phyloP scores from a whole-genome alignment of 768 basidiomycete genomes.

The Boletus subcaerulescens region DNA sequence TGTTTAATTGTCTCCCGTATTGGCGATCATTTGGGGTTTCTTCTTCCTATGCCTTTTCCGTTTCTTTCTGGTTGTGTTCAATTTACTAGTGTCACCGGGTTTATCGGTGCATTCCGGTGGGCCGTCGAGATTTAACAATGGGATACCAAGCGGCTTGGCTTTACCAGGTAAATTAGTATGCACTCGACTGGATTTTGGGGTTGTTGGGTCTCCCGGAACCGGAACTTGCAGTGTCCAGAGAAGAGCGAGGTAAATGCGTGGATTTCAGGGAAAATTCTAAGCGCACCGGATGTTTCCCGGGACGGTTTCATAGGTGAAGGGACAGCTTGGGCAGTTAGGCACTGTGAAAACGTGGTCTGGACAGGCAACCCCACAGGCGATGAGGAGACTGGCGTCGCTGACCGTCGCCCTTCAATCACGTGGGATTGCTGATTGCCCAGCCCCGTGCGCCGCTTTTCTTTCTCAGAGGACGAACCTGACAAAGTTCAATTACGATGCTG shows the following conservation, averaged over 20 bases:
- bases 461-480: slow-evolving; percentile 6
- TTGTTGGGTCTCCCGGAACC: slow-evolving; percentile 7
- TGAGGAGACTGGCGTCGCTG: slow-evolving; percentile 2
- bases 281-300: slow-evolving; percentile 19
- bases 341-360: slow-evolving; percentile 3
- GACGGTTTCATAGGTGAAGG: background rate
- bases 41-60: slow-evolving; percentile 53
- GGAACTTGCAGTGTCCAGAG: slow-evolving; percentile 13
- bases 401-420: background rate
- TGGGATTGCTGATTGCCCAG: background rate
- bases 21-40: slow-evolving; percentile 36
- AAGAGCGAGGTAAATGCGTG: slow-evolving; percentile 13
- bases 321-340: background rate
- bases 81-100: slow-evolving; percentile 13
- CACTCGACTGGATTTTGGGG: slow-evolving; percentile 1
- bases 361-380: slow-evolving; percentile 2
- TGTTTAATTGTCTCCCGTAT: slow-evolving; percentile 16
- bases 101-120: slow-evolving; percentile 33
- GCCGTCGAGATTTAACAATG: slow-evolving; percentile 56
- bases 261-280: slow-evolving; percentile 3
- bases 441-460: slow-evolving; percentile 3
- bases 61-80: slow-evolving; percentile 47
- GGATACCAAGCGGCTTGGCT: slow-evolving; percentile 25
- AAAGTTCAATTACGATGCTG: background rate
- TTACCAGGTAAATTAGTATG: slow-evolving; percentile 10